Base-by-base conservation (phyloP, 805 yeast species). In the Metschnikowia cubensis region DNA sequence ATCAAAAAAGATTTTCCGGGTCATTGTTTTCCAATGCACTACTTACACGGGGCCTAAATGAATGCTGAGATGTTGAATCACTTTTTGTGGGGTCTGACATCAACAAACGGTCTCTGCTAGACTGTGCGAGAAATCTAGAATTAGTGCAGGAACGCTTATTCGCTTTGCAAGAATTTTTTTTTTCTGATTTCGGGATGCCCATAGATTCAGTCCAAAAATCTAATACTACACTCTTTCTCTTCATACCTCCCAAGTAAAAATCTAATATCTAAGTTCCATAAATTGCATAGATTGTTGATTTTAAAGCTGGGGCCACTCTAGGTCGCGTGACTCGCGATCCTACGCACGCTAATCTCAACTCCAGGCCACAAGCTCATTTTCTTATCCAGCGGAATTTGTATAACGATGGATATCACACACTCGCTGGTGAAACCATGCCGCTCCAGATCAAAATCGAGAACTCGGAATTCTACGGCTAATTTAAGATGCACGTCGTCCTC, bases 391-490 rank as follows among this genome's bases (percentile, higher is more conserved):
- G 21, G 17, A 15, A 4, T 11, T n/a, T 13, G 34, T 17, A 14
- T 22, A 14, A 44, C 22, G 33, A 53, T 52, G 53, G 60, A 57
- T 11, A 50, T 57, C 50, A 57, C 53, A 13, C 57, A 46, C n/a
- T 53, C 59, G 18, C 56, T 48, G 51, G 50, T 49, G 21, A 50
- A 52, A 43, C n/a, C 40, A 20, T 65, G 75, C 13, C 61, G 74
- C 42, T 71, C 78, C 2, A 57, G 77, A 22, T 73, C 77, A 8
- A 56, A 71, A 35, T 64, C 71, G 7, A 59, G 70, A 45, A 63
- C 66, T 6, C 59, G 74, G 54, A 65, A 62, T 49, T 58, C 70
- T 1, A 59, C 66, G 10, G 69, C 70, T 31, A 67, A 59, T 51
- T 65, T 74, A 4, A 57, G 76, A 40, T 62, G 73, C 10, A 63